Base-by-base conservation (phyloP, 2,329 filamentous ascomycete species). In the Didymella keratinophila region DNA sequence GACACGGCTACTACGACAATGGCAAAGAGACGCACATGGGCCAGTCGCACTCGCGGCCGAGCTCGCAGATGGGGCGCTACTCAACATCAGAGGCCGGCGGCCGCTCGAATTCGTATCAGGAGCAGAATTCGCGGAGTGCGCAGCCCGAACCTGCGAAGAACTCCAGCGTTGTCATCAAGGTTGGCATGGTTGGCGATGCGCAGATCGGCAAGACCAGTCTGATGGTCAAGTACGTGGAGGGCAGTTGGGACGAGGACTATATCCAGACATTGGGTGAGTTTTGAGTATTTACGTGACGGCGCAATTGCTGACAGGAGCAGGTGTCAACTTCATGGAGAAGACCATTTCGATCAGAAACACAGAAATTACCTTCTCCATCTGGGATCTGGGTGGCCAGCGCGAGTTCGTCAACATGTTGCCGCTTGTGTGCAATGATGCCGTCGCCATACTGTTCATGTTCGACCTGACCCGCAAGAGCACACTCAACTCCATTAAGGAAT, bases 311-410 rank as follows among this genome's bases (percentile, higher is more conserved):
- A 72, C 66, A 28, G 23, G 14, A 12, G n/a, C 68, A 89, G 87
- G 95, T 67, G 95, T 99, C 79, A 99, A 99, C 79, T 99, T 99
- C 80, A 99, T 99, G 95, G 95, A 99, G 79, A 99, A 99, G 85
- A 99, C 95, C 34, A 99, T 99, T 75, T 96, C 92, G 63, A 99
- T 99, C 78, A 91, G 95, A 62, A 99, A 99, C 80, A 99, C 95
- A 16, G 95, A 99, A 80, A 99, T 99, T 78, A 99, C 95, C 42
- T 99, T 99, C 80, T 97, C 93, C 61, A 99, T 99, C 75, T 99
- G 95, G 95, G 95, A 99, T 82, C 81, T 99, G 54, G 95, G 95
- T 70, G 95, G 95, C 66, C 95, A 99, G 82, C 89, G 95, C 74
- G 95, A 99, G 80, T 99, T 99, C 74, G 95, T 99, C 79, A 99